phyloP scores from a whole-genome alignment of 2,329 filamentous ascomycete species.

The Elsinoe perseae region DNA sequence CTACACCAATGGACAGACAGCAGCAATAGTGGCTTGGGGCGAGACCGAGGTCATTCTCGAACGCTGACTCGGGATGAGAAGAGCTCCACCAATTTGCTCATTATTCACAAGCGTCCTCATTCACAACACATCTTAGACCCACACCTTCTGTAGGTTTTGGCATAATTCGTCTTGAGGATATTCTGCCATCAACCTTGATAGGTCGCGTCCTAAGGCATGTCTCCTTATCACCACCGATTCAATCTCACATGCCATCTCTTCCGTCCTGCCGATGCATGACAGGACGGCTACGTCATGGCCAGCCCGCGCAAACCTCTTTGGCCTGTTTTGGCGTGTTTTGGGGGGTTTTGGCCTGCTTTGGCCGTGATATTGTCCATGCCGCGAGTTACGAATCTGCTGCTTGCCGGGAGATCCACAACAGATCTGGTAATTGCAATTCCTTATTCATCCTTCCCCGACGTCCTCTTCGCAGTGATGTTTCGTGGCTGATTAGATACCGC shows the following conservation, averaged over 20 bases:
- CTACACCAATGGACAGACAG: no score
- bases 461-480: not conserved
- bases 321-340: not conserved
- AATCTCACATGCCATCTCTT: not conserved
- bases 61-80: not conserved
- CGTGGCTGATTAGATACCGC: not conserved
- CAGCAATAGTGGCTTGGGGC: not conserved
- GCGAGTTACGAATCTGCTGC: not conserved
- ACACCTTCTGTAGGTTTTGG: no score
- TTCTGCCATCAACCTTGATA: constrained; percentile 27
- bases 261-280: constrained; percentile 4
- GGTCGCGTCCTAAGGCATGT: no score
- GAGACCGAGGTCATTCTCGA: not conserved
- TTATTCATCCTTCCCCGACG: not conserved
- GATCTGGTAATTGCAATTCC: not conserved
- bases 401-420: not conserved
- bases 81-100: not conserved
- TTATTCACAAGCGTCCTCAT: not conserved
- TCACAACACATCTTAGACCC: not conserved
- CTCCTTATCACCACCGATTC: constrained; percentile 19
- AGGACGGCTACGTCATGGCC: not conserved
- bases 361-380: no score
- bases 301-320: not conserved
- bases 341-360: no score
- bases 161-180: no score